Conservation (phyloP, 1,139 yeast genomes). For the Debaryomyces sp. region DNA sequence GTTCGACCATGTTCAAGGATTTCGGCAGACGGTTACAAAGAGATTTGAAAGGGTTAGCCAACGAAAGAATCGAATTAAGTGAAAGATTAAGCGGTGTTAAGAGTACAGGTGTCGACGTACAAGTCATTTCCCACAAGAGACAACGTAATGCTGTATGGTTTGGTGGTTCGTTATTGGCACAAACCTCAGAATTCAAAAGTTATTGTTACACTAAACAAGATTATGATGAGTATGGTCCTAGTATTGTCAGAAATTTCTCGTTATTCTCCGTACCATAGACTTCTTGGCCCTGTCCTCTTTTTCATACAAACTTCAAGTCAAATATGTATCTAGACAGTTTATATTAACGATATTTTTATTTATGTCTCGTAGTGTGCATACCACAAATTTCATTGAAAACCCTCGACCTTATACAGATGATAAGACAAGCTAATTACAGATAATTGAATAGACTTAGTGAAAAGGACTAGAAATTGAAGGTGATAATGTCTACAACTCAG, state of each 20-base stretch:
- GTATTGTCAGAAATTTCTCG: constrained; percentile 94
- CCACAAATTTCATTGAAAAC: background rate
- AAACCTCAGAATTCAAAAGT: constrained; percentile 93
- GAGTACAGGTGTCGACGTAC: constrained; percentile 95
- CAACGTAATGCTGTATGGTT: constrained; percentile 99
- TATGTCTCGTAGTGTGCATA: constrained; percentile 3
- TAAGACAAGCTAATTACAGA: background rate
- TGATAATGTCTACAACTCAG: constrained; percentile 32
- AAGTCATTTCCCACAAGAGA: constrained; percentile 94
- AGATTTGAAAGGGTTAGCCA: constrained; percentile 85
- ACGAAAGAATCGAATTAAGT: constrained; percentile 81
- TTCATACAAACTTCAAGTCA: background rate
- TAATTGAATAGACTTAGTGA: background rate
- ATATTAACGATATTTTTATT: background rate
- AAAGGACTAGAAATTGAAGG: background rate
- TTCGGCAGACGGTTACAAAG: constrained; percentile 97
- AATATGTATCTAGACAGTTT: constrained; percentile 4
- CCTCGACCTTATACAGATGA: background rate
- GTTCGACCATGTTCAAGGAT: constrained; percentile 98
- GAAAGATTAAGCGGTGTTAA: constrained; percentile 81
- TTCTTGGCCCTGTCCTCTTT: background rate
- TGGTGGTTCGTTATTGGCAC: constrained; percentile 96
- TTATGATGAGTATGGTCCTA: constrained; percentile 97
- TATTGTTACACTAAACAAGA: constrained; percentile 97
- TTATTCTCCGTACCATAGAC: constrained; percentile 82